phyloP scores from a whole-genome alignment of 352 stramenopile species.

The Globisporangium okanoganense region DNA sequence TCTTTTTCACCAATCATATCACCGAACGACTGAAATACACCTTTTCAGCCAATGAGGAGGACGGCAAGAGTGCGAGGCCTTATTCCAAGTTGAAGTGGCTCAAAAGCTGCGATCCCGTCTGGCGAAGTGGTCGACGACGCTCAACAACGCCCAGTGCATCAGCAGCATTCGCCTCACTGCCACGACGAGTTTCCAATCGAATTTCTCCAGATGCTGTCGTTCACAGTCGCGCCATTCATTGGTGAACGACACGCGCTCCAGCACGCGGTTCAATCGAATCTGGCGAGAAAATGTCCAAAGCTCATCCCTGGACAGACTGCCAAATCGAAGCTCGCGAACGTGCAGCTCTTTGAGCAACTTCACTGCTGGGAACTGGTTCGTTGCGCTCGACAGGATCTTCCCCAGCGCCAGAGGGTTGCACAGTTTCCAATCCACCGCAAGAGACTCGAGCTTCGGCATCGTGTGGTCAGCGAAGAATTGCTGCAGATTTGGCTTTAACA shows the following conservation, averaged over 20 bases:
- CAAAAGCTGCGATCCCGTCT: not conserved
- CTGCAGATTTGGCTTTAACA: not conserved
- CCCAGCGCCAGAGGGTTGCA: not conserved
- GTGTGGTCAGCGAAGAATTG: not conserved
- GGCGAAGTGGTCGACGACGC: not conserved
- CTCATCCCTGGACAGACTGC: no score
- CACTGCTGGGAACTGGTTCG: not conserved
- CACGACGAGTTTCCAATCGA: not conserved
- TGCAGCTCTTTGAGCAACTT: not conserved
- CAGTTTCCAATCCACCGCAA: not conserved
- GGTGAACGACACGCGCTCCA: not conserved
- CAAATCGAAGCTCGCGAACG: not conserved
- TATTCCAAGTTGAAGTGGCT: no score
- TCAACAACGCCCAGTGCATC: not conserved
- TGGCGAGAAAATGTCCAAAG: no score
- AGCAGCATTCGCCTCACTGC: not conserved
- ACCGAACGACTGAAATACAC: no score
- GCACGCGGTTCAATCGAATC: not conserved
- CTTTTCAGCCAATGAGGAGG: not conserved
- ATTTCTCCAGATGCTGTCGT: not conserved
- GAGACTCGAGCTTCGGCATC: not conserved
- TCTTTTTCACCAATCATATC: conserved; percentile 1
- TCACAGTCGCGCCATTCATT: not conserved
- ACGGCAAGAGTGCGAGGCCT: not conserved
- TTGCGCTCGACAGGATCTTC: not conserved